phyloP scores from a whole-genome alignment of 129 eudicot genomes.

The Deinandra increscens region DNA sequence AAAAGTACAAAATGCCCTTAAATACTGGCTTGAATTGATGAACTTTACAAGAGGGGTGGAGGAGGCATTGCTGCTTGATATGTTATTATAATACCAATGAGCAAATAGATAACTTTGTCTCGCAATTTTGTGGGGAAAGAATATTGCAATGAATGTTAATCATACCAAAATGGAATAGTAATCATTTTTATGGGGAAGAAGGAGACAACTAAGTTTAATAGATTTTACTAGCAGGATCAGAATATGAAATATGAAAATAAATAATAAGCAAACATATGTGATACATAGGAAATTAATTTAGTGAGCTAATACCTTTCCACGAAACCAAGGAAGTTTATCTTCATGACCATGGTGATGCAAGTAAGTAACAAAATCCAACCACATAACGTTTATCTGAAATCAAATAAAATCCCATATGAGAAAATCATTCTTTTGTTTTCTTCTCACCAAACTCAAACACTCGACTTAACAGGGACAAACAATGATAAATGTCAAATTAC shows the following conservation, averaged over 20 bases:
- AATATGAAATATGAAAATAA: background rate
- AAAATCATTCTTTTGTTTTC: background rate
- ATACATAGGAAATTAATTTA: background rate
- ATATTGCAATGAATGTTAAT: no score
- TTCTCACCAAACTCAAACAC: background rate
- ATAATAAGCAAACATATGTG: background rate
- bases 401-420: constrained; percentile 24
- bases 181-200: no score
- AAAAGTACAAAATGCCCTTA: background rate
- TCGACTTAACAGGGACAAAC: background rate
- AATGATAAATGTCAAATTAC: constrained; percentile 29
- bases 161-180: no score
- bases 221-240: no score
- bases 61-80: background rate
- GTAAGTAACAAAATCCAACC: constrained; percentile 68
- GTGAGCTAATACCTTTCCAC: constrained; percentile 54
- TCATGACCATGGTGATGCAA: constrained; percentile 74
- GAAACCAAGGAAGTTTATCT: constrained; percentile 69
- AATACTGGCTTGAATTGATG: background rate
- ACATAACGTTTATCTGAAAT: constrained; percentile 54
- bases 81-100: background rate
- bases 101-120: background rate
- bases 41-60: background rate
- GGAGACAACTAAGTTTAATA: no score
- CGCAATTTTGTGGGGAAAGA: background rate